Conservation (phyloP, 2,329 filamentous ascomycete species). For the Bimuria novae-zelandiae region DNA sequence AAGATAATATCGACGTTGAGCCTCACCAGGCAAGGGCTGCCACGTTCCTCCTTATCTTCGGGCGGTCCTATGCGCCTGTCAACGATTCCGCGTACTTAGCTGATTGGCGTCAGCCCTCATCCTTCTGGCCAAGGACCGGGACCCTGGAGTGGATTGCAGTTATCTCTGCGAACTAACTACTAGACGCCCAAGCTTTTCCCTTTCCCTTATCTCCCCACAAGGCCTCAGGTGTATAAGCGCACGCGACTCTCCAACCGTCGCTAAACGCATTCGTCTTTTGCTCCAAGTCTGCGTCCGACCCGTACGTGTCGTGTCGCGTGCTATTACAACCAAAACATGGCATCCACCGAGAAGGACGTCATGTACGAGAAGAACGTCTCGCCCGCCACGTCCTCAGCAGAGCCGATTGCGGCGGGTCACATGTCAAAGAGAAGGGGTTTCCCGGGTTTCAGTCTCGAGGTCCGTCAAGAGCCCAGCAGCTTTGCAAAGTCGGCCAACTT, state of each 20-base stretch:
- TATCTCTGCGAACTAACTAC: slow-evolving; percentile 2
- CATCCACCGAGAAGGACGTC: slow-evolving; percentile 14
- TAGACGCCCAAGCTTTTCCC: neutral
- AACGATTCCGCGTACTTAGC: neutral
- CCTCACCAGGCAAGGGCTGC: neutral
- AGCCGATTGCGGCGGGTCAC: slow-evolving; percentile 26
- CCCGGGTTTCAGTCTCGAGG: slow-evolving; percentile 35
- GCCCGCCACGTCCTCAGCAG: slow-evolving; percentile 24
- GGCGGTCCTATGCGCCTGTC: neutral
- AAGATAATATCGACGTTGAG: neutral
- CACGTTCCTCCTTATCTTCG: neutral
- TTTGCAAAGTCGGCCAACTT: slow-evolving; percentile 40
- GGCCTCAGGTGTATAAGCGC: slow-evolving; percentile 4
- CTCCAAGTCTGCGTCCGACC: neutral
- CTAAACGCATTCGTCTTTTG: neutral
- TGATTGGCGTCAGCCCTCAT: slow-evolving; percentile 3
- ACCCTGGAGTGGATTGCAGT: neutral
- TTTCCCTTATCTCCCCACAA: slow-evolving; percentile 5
- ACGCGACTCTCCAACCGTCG: neutral
- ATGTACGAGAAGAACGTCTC: slow-evolving; percentile 23
- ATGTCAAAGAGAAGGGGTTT: slow-evolving; percentile 26
- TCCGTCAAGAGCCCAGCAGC: slow-evolving; percentile 42
- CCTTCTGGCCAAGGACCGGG: neutral
- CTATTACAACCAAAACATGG: slow-evolving; percentile 9
- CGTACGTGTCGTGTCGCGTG: neutral